Evolutionary conservation across 129 eudicot genomes (phyloP).

Genomic region (sunflower (Helianthus annuus)): HanXRQr2.0-SUNRISE NC_035439.2:98240133-98240632

Average conservation of each 20-base stretch:
- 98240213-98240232: constrained; percentile 14
- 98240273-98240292: constrained; percentile 1
- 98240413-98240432: background rate
- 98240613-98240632: too few relatives aligned
- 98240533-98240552: background rate
- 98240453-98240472: background rate
- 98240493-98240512: background rate
- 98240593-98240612: too few relatives aligned
- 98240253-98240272: background rate
- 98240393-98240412: constrained; percentile 15
- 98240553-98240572: too few relatives aligned
- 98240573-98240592: too few relatives aligned
- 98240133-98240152: constrained; percentile 9
- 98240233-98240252: constrained; percentile 2
- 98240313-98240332: constrained; percentile 14
- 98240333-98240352: background rate
- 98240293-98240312: constrained; percentile 11
- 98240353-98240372: constrained; percentile 10
- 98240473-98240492: background rate
- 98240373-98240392: constrained; percentile 10
- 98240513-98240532: background rate
- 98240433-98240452: background rate
- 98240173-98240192: constrained; percentile 17
- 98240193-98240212: constrained; percentile 1
- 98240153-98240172: constrained; percentile 12